Conservation (phyloP, 352 stramenopile species). For the Globisporangium irregulare region DNA sequence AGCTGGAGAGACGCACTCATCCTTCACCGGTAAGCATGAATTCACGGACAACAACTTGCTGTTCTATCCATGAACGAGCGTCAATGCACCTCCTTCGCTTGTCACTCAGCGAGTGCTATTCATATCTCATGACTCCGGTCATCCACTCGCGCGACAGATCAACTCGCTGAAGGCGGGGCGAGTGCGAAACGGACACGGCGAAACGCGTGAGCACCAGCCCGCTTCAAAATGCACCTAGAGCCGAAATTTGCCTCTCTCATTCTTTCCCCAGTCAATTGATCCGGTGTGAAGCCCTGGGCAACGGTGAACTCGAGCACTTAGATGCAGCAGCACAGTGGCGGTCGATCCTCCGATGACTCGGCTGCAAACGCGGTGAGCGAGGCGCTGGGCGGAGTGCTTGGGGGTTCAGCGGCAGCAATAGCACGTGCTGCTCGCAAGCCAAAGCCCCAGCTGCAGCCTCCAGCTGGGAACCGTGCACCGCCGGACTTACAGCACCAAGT, state of each 20-base stretch:
- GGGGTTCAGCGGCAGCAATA: background rate
- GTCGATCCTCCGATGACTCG: conserved; percentile 7
- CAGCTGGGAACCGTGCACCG: background rate
- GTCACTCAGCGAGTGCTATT: background rate
- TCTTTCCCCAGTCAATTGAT: background rate
- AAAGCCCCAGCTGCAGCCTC: background rate
- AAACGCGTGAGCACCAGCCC: background rate
- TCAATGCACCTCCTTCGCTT: background rate
- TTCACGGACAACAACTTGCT: background rate
- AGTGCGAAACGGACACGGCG: background rate
- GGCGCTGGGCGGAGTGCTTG: conserved; percentile 26
- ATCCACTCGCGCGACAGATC: background rate
- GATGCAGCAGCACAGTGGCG: conserved; percentile 7
- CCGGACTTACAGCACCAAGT: background rate
- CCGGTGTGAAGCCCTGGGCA: no score
- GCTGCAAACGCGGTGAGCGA: conserved; percentile 41
- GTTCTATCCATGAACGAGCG: background rate
- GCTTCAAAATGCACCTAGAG: background rate
- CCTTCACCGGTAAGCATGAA: background rate
- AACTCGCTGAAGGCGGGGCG: no score
- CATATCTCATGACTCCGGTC: background rate
- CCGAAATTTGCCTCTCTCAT: background rate
- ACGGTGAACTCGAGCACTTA: no score
- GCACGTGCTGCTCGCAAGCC: conserved; percentile 1
- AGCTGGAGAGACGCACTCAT: background rate